Evolutionary conservation across 768 basidiomycete species (phyloP).

Genomic region (Hypsizygus marmoreus): DNA sequence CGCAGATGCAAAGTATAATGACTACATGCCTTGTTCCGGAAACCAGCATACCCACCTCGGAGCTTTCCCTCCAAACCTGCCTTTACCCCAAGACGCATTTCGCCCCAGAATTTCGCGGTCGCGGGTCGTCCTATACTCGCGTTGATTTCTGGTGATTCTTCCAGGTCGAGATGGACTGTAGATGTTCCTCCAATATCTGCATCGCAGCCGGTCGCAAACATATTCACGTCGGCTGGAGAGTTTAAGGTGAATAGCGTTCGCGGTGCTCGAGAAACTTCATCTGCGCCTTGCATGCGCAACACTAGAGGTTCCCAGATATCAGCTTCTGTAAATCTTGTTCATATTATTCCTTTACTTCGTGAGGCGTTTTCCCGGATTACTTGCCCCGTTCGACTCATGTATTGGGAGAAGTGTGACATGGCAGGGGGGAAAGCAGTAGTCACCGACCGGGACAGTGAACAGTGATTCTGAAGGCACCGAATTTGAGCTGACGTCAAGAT

Average conservation of each 20-base stretch:
- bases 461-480: no score
- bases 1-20: not conserved
- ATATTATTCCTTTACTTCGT: constrained; percentile 31
- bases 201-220: constrained; percentile 84
- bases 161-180: constrained; percentile 74
- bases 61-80: constrained; percentile 68
- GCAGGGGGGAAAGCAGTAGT: not conserved
- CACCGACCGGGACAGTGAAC: not conserved
- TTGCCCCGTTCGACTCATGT: constrained; percentile 40
- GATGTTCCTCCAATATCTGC: constrained; percentile 86
- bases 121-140: constrained; percentile 46
- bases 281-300: constrained; percentile 76
- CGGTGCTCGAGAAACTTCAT: constrained; percentile 60
- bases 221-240: constrained; percentile 52
- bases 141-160: constrained; percentile 50
- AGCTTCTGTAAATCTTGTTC: no score
- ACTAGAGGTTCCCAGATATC: constrained; percentile 44
- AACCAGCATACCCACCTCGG: constrained; percentile 87
- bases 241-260: constrained; percentile 68
- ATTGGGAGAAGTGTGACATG: constrained; percentile 39
- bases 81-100: constrained; percentile 71
- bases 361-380: constrained; percentile 33
- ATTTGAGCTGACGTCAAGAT: no score
- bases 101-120: constrained; percentile 77
- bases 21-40: constrained; percentile 70